Evolutionary conservation across 1,284 basidiomycete species (phyloP), one percentile per base, ranked within the genome.

Genomic region (Xanthoconium separans): DNA sequence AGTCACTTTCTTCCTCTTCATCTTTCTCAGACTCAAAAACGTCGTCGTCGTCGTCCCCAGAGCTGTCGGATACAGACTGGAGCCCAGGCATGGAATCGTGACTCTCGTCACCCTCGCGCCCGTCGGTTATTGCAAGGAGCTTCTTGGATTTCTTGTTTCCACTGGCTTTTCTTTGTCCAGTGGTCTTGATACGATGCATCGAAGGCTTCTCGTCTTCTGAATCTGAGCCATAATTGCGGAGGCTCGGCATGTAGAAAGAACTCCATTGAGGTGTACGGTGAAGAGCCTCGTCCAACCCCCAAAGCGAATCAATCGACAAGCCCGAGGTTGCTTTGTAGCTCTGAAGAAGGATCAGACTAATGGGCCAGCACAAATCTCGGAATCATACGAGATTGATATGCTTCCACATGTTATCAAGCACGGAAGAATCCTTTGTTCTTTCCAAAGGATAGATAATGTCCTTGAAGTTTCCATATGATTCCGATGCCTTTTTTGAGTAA

Each of bases 381-480:
- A 22, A 44, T 50, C 50, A 34, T 53, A 89, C 88, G 45, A 74
- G 59, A 59, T 89, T 80, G 44, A 91, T 77, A 30, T 65, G 67
- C 50, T 75, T 77, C 89, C 89, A 91, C 72, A 90, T 76, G 18
- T 73, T 77, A 29, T 82, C 77, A 7, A 91, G 74, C 1, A 78
- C 73, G 6, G 59, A 51, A 43, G 74, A 69, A 18, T 75, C 75
- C 65, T 74, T 81, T 10, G 83, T 79, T 61, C 75, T 82, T 47
- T 77, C 74, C 37, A 90, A 62, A 6, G 87, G 87, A 57, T 69
- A 77, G 37, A 87, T 76, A n/a, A 78, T 61, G 54, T 82, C 77
- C 61, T 82, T 78, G 66, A 79, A 85, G 57, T 72, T 79, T 16
- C 72, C 70, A 48, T 74, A 76, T 47, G 72, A 66, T 40, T 77